Evolutionary conservation across 1,139 yeast species (phyloP).

Genomic region (Pichia sp.): DNA sequence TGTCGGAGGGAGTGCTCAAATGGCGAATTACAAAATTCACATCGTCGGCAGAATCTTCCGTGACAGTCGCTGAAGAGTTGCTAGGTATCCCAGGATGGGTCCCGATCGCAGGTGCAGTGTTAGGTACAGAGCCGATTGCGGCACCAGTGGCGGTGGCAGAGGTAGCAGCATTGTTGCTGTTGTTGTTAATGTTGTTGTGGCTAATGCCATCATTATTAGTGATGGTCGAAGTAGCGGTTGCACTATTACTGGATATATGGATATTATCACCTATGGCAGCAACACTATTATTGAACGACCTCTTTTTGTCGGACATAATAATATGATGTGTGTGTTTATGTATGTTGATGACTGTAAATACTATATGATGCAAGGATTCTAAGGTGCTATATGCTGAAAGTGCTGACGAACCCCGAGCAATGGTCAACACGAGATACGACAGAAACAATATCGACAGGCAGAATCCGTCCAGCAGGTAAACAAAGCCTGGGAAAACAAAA

Average conservation of each 20-base stretch:
- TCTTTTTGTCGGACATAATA: constrained; percentile 12
- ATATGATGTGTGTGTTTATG: neutral
- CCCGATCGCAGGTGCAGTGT: neutral
- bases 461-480: constrained; percentile 1
- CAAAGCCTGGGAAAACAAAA: constrained; percentile 1
- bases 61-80: constrained; percentile 5
- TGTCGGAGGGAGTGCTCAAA: constrained; percentile 41
- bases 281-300: constrained; percentile 2
- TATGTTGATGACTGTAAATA: neutral
- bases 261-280: neutral
- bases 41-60: constrained; percentile 49
- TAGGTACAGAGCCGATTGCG: neutral
- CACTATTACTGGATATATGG: neutral
- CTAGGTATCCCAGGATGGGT: neutral
- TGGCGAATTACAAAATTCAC: constrained; percentile 51
- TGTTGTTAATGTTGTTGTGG: neutral
- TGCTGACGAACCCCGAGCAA: neutral
- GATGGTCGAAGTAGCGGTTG: neutral
- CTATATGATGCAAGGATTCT: neutral
- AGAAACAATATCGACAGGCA: neutral
- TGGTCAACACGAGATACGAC: neutral
- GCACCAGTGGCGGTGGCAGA: neutral
- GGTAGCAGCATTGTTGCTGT: neutral
- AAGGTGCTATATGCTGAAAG: neutral
- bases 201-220: neutral